These are phyloP conservation scores for Wilcoxina mikolae DNA, from an alignment of 495 filamentous ascomycete species.

Conservation along the genomic window DNA sequence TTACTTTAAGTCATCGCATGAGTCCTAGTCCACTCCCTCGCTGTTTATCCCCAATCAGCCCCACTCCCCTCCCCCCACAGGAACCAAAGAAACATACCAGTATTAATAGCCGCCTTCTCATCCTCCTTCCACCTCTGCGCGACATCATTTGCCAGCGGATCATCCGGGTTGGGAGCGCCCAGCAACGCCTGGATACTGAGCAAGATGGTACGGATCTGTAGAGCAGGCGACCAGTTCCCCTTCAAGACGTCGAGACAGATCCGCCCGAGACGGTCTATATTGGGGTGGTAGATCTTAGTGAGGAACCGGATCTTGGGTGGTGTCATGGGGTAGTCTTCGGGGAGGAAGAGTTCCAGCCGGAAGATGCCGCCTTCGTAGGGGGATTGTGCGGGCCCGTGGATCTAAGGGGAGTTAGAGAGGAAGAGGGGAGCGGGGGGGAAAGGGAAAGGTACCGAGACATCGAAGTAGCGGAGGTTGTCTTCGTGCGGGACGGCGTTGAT, in stretches of 20 bases:
- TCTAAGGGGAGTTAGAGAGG: slow-evolving; percentile 27
- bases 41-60: slow-evolving; percentile 7
- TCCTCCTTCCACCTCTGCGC: slow-evolving; percentile 98
- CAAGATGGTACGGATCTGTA: slow-evolving; percentile 95
- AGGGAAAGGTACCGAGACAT: slow-evolving; percentile 46
- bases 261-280: slow-evolving; percentile 41
- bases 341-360: slow-evolving; percentile 95
- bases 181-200: slow-evolving; percentile 94
- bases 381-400: slow-evolving; percentile 79
- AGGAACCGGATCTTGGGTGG: slow-evolving; percentile 96
- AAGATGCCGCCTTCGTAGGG: slow-evolving; percentile 66
- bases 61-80: background rate
- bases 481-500: slow-evolving; percentile 97
- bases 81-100: slow-evolving; percentile 18
- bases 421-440: background rate
- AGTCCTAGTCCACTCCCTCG: slow-evolving; percentile 26
- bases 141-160: slow-evolving; percentile 90
- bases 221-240: slow-evolving; percentile 97
- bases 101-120: slow-evolving; percentile 58
- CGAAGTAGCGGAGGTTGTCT: slow-evolving; percentile 95
- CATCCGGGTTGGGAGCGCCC: slow-evolving; percentile 92
- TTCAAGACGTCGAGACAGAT: slow-evolving; percentile 73
- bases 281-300: slow-evolving; percentile 98
- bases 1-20: slow-evolving; percentile 24
- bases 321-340: slow-evolving; percentile 98